Base-by-base conservation (phyloP, 257 asterid genomes). In the Primulina huaijiensis region DNA sequence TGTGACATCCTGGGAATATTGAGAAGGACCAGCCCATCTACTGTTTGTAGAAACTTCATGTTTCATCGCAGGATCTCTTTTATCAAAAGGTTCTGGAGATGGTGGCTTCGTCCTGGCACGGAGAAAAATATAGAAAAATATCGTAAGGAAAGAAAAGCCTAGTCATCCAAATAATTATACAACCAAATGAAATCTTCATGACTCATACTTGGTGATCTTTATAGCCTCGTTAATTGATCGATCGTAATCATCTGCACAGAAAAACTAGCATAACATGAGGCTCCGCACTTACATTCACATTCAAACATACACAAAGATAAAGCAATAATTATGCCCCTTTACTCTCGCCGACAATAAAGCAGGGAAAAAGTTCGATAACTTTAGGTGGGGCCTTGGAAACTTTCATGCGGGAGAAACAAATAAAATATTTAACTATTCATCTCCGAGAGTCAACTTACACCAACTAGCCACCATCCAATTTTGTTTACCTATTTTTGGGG, bases 181-280 rank as follows among this genome's bases (percentile, higher is more conserved):
- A 75, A 46, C 46, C 53, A 29, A 70, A 73, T 4, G 20, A 50
- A 50, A 50, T 50, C 56, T 50, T 50, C 56, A 50, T 0, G 77
- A 38, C 70, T 35, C 93, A 9, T 91, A 89, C 99, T 90, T 90
- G 86, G 99, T 87, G 79, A 86, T 81, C 82, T 93, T 90, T 75
- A 93, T 77, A 77, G 97, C 97, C 84, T 94, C 99, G 55, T 79
- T 90, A 70, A 93, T 90, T 35, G 99, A 89, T 64, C 92, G 88
- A 75, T 93, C 99, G 72, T 86, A 90, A 85, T 89, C 99, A 80
- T 93, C 99, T 93, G 97, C 78, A 72, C 21, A 72, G 68, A 11
- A n/a, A 56, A 65, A 19, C 30, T 10, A 40, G n/a, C 16, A 64
- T 37, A 64, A 37, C 57, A 69, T 21, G 30, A 23, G 43, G 31